A percentile compares a stretch with the other conserved stretches of the same genome.
Conservation (phyloP, 164 flowering plant species). For the Aristolochia californica region DNA sequence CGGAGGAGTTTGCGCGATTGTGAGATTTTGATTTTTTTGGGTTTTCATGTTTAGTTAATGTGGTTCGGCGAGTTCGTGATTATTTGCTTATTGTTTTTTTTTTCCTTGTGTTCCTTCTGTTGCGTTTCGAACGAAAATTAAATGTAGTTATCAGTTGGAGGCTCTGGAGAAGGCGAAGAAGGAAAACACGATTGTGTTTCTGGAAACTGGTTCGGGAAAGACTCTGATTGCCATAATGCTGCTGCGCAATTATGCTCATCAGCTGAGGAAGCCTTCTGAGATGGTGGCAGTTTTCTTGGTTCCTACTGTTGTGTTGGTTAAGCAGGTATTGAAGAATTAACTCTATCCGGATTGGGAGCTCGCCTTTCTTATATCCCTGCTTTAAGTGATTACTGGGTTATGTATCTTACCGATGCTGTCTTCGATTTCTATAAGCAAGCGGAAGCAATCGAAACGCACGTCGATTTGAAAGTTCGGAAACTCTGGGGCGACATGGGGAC, state of each 20-base stretch:
- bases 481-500: conserved; percentile 86
- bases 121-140: neutral
- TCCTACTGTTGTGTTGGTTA: conserved; percentile 65
- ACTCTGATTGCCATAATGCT: conserved; percentile 88
- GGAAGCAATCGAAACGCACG: conserved; percentile 42
- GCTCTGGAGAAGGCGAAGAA: conserved; percentile 63
- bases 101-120: no score
- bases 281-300: conserved; percentile 58
- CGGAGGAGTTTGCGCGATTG: no score
- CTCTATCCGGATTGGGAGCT: neutral
- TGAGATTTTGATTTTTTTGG: no score
- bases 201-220: conserved; percentile 95
- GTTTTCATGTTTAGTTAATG: no score
- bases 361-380: neutral
- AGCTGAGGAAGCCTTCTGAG: conserved; percentile 52
- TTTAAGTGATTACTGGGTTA: neutral
- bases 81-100: no score
- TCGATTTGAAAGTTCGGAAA: conserved; percentile 68
- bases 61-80: no score
- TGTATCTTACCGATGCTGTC: neutral
- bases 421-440: conserved; percentile 43
- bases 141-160: conserved; percentile 64
- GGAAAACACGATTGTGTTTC: conserved; percentile 65
- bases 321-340: conserved; percentile 25
- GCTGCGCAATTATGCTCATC: conserved; percentile 50